Base-by-base conservation (phyloP, 2,329 filamentous ascomycete genomes). In the Pseudogymnoascus sp. region DNA sequence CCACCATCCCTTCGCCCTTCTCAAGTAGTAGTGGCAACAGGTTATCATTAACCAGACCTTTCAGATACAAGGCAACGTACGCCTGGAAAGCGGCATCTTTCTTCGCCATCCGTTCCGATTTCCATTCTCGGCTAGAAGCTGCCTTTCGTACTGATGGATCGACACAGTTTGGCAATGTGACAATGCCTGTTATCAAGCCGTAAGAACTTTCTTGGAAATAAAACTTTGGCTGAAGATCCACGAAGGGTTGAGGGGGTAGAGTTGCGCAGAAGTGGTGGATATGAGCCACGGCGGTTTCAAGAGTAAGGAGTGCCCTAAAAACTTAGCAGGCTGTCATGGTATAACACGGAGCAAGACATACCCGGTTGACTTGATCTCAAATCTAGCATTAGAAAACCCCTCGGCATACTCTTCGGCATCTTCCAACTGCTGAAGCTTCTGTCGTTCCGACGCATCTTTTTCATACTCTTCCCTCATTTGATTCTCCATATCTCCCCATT, bases 11-110 rank as follows among this genome's bases (percentile, higher is more conserved):
- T 3, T 72, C 65, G n/a, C 78, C 76, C 2, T 78, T 72, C 8
- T 77, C 73, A 61, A 73, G 74, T 12, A 81, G 75, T 7, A 75
- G 69, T 4, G 93, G 93, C 41, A 96, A 78, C 0, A 97, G 75
- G 68, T 96, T 81, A 12, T 95, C 84, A 65, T 90, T 92, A 1
- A 97, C 74, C 4, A 97, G 77, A 0, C 88, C 88, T 27, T 83
- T 87, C 6, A 82, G 68, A 70, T 93, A 86, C 0, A 97, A 78
- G 4, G 79, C 79, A 21, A 83, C 75, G 70, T 92, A 96, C 0
- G 92, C 90, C 69, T 90, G 84, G 65, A 96, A 94, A 0, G 91
- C 89, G 0, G 88, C 91, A 73, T 97, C 93, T 70, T 89, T 91
- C 67, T 80, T 85, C 0, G 92, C 91, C 67, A 84, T 85, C 63